Percentiles rank a stretch among this genome's conserved stretches.
phyloP scores from a whole-genome alignment of 768 basidiomycete genomes.

The Tremella mesenterica region DNA sequence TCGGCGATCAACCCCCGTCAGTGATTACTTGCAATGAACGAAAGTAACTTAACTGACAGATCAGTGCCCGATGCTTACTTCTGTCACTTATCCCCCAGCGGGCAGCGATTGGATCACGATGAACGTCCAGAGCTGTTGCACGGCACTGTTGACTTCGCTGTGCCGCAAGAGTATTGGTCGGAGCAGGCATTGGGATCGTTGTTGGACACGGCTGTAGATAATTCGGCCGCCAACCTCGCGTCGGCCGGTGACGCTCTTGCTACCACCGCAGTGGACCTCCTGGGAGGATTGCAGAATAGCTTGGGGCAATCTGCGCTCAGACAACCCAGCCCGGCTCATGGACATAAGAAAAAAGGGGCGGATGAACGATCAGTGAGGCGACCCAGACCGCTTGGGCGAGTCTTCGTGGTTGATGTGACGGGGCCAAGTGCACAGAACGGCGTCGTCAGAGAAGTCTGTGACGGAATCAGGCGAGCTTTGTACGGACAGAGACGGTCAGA shows the following conservation, averaged over 20 bases:
- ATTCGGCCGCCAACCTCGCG: slow-evolving; percentile 26
- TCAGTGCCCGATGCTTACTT: slow-evolving; percentile 75
- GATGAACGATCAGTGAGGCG: slow-evolving; percentile 23
- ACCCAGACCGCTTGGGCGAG: slow-evolving; percentile 55
- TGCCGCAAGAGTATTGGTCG: slow-evolving; percentile 79
- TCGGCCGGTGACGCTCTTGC: slow-evolving; percentile 29
- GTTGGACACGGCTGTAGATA: slow-evolving; percentile 48
- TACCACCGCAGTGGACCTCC: slow-evolving; percentile 33
- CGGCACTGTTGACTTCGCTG: slow-evolving; percentile 85
- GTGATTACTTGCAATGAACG: too few species aligned
- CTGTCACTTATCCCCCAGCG: slow-evolving; percentile 66
- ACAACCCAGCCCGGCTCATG: slow-evolving; percentile 22
- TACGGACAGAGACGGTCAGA: slow-evolving; percentile 51
- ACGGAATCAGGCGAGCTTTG: slow-evolving; percentile 55
- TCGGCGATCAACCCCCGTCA: slow-evolving; percentile 71
- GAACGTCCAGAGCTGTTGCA: slow-evolving; percentile 77
- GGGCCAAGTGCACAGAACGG: slow-evolving; percentile 60
- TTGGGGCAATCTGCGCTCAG: slow-evolving; percentile 19
- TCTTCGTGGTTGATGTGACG: slow-evolving; percentile 86
- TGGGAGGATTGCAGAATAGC: slow-evolving; percentile 33
- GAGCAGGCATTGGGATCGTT: slow-evolving; percentile 37
- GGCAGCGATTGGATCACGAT: slow-evolving; percentile 68
- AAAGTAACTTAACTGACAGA: background rate
- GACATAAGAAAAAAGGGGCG: slow-evolving; percentile 25
- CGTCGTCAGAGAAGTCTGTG: slow-evolving; percentile 60